Percentiles rank a stretch among this genome's conserved stretches.
Evolutionary conservation across 306 rosid species (phyloP).

Genomic region (Citrullus colocynthis): DNA sequence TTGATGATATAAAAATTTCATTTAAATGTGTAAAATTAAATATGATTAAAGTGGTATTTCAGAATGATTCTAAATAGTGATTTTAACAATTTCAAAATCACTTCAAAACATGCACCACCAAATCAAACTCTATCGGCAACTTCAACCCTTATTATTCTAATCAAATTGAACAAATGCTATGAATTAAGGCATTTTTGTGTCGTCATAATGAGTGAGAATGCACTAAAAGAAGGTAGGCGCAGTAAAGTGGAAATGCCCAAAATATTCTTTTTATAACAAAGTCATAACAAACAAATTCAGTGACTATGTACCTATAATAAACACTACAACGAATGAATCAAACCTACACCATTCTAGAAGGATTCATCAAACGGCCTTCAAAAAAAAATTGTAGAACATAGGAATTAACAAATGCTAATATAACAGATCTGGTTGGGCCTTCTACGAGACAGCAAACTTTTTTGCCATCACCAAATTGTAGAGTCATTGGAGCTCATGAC

Average conservation of each 20-base stretch:
- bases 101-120: too few species aligned
- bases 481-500: neutral
- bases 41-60: too few species aligned
- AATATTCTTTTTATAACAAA: neutral
- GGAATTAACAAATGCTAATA: neutral
- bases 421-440: neutral
- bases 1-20: too few species aligned
- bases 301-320: neutral
- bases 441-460: neutral
- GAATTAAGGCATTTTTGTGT: neutral
- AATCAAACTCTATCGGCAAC: too few species aligned
- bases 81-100: too few species aligned
- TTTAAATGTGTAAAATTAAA: too few species aligned
- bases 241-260: neutral
- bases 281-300: neutral
- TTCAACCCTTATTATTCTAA: neutral
- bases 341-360: constrained; percentile 1
- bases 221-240: neutral
- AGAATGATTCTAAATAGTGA: too few species aligned
- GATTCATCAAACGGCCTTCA: neutral
- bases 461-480: neutral
- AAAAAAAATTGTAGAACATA: neutral
- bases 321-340: constrained; percentile 9
- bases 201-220: neutral
- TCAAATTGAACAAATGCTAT: neutral